phyloP scores from a whole-genome alignment of 2,329 filamentous ascomycete species.

The Trichothecium sympodiale region DNA sequence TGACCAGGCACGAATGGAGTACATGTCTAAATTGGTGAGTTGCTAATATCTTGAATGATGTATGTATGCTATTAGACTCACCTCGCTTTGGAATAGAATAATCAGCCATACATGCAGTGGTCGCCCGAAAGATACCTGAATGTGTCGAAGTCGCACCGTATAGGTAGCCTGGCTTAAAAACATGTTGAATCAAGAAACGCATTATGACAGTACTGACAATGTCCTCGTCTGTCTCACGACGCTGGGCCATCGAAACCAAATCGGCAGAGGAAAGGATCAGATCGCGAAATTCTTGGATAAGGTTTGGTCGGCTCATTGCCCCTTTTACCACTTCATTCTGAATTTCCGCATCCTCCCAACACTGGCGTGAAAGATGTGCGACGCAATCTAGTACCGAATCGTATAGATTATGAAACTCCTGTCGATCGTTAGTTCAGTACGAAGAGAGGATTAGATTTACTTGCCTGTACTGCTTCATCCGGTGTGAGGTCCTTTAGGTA shows the following conservation, averaged over 20 bases:
- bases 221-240: conserved; percentile 26
- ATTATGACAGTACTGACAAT: conserved; percentile 22
- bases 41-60: no score
- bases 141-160: conserved; percentile 12
- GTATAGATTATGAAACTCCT: conserved; percentile 26
- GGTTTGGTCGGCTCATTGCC: conserved; percentile 10
- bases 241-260: conserved; percentile 17
- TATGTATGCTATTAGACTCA: no score
- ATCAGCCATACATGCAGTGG: no score
- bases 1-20: conserved; percentile 24
- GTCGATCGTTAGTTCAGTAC: conserved; percentile 6
- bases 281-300: conserved; percentile 11
- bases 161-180: conserved; percentile 20
- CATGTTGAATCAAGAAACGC: conserved; percentile 21
- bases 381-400: conserved; percentile 23
- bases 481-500: conserved; percentile 25
- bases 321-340: not conserved
- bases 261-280: conserved; percentile 15
- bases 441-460: conserved; percentile 16
- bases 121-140: not conserved
- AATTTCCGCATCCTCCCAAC: not conserved
- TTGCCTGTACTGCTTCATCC: conserved; percentile 23
- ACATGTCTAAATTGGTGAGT: no score
- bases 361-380: conserved; percentile 14
- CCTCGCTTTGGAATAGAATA: conserved; percentile 20